Evolutionary conservation across 805 yeast species (phyloP), one percentile per base, ranked within the genome.

Genomic region (Wickerhamiella allomyrinae): DNA sequence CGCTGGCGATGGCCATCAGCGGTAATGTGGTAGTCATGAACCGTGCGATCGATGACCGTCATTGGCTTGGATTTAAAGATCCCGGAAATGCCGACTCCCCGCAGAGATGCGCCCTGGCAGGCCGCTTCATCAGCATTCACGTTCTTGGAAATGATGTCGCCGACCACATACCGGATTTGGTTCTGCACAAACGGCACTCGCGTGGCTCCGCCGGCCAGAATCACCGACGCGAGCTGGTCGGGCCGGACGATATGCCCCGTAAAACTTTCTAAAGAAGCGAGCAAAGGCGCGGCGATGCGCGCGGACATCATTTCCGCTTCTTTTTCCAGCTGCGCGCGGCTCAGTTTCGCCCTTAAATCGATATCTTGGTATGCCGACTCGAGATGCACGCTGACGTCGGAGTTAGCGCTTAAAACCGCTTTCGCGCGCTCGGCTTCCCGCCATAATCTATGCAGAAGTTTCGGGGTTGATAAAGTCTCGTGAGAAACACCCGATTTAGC

Each of bases 51-150:
- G 24, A 70, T 54, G 3, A 84, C 67, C 20, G 66, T 61, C 39
- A 84, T 69, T 34, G 74, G 75, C 51, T 74, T 74, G 6, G 81
- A 69, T 50, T 77, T 74, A 58, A 76, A 79, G 52, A 76, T 70
- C 31, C 75, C 70, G n/a, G 85, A 74, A 29, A 84, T 65, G 38
- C 75, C 68, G 33, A 85, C 79, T 17, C 91, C 97, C 49, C 86
- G 72, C 29, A 81, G 65, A n/a, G 95, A 76, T 2, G 93, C 75
- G 39, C 98, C 98, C 52, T 83, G 69, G 11, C 84, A 95, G 41
- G 84, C 84, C 36, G 96, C 77, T 64, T 91, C 98, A 61, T 91
- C 98, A 0, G 98, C 91, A 60, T 91, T 91, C 36, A 91, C 93
- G 40, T 79, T 83, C 59, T 79, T 85, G 19, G 94, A 70, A 31